A percentile compares a stretch with the other conserved stretches of the same genome.
Evolutionary conservation across 2,329 filamentous ascomycete genomes (phyloP).

Genomic region (Hymenoscyphus occultus): DNA sequence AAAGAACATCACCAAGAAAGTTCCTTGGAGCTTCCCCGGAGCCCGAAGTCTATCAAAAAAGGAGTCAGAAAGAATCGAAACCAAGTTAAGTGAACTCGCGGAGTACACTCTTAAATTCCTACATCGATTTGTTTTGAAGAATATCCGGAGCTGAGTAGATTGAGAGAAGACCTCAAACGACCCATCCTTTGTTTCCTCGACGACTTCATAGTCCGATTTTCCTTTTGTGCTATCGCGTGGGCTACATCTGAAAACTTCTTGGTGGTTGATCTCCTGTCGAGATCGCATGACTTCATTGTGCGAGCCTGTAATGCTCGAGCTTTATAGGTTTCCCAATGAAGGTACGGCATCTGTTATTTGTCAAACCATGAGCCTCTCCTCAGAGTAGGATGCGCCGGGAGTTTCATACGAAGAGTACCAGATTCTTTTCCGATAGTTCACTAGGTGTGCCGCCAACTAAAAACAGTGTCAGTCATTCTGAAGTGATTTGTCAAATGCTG

Average conservation of each 20-base stretch:
- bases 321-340: constrained; percentile 27
- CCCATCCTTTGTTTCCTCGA: not conserved
- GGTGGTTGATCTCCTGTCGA: not conserved
- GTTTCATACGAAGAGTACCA: not conserved
- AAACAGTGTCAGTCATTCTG: not conserved
- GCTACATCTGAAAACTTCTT: constrained; percentile 6
- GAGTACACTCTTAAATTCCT: not conserved
- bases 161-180: not conserved
- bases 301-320: constrained; percentile 7
- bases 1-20: not conserved
- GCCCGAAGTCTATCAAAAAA: not conserved
- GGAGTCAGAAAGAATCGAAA: not conserved
- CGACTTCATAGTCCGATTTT: not conserved
- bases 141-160: not conserved
- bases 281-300: constrained; percentile 5
- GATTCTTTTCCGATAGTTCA: not conserved
- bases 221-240: constrained; percentile 2
- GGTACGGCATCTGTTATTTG: constrained; percentile 22
- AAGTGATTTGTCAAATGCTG: not conserved
- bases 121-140: not conserved
- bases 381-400: not conserved
- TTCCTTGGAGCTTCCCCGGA: not conserved
- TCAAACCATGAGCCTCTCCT: not conserved
- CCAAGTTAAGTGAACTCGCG: not conserved
- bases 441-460: not conserved